These are phyloP conservation scores for Backusella circina DNA, from an alignment of 192 early-diverging fungal genomes.

Conservation along the genomic window DNA sequence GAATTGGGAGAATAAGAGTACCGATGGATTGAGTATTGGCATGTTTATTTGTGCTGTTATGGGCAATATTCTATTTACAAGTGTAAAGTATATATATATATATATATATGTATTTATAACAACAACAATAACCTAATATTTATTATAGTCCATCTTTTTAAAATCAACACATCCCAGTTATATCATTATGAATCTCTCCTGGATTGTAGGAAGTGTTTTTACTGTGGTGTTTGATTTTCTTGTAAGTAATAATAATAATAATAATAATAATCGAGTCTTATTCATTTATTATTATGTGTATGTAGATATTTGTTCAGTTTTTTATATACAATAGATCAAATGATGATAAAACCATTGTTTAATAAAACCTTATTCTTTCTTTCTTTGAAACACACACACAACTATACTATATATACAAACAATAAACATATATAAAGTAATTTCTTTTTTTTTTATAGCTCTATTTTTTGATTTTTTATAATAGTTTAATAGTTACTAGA, in stretches of 20 bases:
- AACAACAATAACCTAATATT: background rate
- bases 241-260: conserved; percentile 47
- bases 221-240: conserved; percentile 74
- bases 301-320: conserved; percentile 66
- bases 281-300: background rate
- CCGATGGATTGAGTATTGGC: conserved; percentile 73
- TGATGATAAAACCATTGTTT: background rate
- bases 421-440: background rate
- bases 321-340: conserved; percentile 43
- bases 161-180: conserved; percentile 63
- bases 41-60: conserved; percentile 82
- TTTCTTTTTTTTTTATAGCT: background rate
- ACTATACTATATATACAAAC: background rate
- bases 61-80: conserved; percentile 66
- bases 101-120: background rate
- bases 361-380: background rate
- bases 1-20: conserved; percentile 67
- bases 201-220: conserved; percentile 73
- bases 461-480: background rate
- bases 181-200: conserved; percentile 67
- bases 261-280: background rate
- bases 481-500: conserved; percentile 36
- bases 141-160: conserved; percentile 67
- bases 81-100: conserved; percentile 24
- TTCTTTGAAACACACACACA: background rate